Percentiles rank a stretch among this genome's conserved stretches.
These are phyloP conservation scores for Crithidia expoeki DNA, from an alignment of 208 protist genomes.

Conservation along the genomic window DNA sequence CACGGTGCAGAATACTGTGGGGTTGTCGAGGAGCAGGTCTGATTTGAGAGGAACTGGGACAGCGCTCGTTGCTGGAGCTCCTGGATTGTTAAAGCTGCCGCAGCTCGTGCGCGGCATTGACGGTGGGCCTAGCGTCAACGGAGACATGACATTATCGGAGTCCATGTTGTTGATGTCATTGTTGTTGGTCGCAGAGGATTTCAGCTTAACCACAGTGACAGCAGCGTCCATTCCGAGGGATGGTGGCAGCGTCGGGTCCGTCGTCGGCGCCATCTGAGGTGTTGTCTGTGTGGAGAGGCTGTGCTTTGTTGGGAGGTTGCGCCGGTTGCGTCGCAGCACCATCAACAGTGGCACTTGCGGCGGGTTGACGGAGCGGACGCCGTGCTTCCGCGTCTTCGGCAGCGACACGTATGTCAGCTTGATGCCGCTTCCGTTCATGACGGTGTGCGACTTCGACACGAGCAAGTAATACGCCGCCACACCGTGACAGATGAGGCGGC, in stretches of 20 bases:
- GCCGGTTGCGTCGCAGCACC: slow-evolving; percentile 59
- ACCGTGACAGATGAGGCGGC: slow-evolving; percentile 84
- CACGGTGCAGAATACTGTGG: slow-evolving; percentile 44
- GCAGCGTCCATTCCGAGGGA: neutral
- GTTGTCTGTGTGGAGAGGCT: slow-evolving; percentile 49
- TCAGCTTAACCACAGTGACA: neutral
- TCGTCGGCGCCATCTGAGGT: slow-evolving; percentile 42
- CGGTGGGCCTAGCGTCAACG: slow-evolving; percentile 38
- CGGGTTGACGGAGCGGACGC: slow-evolving; percentile 36
- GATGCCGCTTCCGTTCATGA: slow-evolving; percentile 43
- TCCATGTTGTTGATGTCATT: slow-evolving; percentile 8
- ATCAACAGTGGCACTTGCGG: slow-evolving; percentile 64
- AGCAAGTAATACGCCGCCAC: slow-evolving; percentile 85
- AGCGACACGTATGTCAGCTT: slow-evolving; percentile 82
- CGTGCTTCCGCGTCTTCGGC: slow-evolving; percentile 53
- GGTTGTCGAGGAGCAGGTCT: slow-evolving; percentile 24
- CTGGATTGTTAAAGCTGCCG: neutral
- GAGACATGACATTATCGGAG: slow-evolving; percentile 41
- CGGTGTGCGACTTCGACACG: slow-evolving; percentile 58
- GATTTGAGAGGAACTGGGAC: neutral
- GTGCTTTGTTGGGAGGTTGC: slow-evolving; percentile 47
- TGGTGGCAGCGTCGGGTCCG: slow-evolving; percentile 11
- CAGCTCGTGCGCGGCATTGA: slow-evolving; percentile 7
- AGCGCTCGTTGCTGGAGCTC: neutral
- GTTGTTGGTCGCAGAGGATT: too few relatives aligned